These are phyloP conservation scores for Diplodia mutila DNA, from an alignment of 2,329 filamentous ascomycete species.

Conservation along the genomic window DNA sequence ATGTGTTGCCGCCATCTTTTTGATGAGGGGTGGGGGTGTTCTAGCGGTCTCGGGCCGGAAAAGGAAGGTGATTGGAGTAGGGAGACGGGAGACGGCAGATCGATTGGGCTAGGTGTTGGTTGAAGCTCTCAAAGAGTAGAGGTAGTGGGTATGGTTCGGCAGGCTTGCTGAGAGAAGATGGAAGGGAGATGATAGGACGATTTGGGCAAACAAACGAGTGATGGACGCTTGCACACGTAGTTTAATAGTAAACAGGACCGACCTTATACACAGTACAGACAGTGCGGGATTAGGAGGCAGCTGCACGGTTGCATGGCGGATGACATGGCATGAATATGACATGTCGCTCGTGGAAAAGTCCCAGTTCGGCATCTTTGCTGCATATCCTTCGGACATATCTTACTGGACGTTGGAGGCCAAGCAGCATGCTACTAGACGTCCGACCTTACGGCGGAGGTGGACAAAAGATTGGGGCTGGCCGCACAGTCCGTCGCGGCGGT, in stretches of 20 bases:
- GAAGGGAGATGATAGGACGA: background rate
- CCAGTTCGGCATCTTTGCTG: background rate
- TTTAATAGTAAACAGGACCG: background rate
- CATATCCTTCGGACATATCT: background rate
- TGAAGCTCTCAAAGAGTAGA: background rate
- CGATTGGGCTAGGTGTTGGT: background rate
- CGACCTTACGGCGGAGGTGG: slow-evolving; percentile 20
- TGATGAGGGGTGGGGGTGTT: background rate
- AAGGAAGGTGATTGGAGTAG: background rate
- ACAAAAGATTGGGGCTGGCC: slow-evolving; percentile 8
- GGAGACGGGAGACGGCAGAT: background rate
- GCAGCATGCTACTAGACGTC: slow-evolving; percentile 5
- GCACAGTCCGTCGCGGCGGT: background rate
- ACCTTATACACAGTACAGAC: slow-evolving; percentile 2
- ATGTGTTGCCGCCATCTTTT: background rate
- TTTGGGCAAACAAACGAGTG: background rate
- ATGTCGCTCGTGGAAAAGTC: background rate
- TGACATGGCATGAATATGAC: background rate
- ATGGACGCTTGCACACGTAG: background rate
- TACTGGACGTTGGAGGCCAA: background rate
- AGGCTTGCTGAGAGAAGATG: background rate
- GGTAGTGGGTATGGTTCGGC: background rate
- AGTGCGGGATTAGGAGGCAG: background rate
- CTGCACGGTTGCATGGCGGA: background rate
- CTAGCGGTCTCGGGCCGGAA: background rate